Evolutionary conservation across 2,329 filamentous ascomycete species (phyloP), one percentile per base, ranked within the genome.

Genomic region (Furcasterigmium sp.): DNA sequence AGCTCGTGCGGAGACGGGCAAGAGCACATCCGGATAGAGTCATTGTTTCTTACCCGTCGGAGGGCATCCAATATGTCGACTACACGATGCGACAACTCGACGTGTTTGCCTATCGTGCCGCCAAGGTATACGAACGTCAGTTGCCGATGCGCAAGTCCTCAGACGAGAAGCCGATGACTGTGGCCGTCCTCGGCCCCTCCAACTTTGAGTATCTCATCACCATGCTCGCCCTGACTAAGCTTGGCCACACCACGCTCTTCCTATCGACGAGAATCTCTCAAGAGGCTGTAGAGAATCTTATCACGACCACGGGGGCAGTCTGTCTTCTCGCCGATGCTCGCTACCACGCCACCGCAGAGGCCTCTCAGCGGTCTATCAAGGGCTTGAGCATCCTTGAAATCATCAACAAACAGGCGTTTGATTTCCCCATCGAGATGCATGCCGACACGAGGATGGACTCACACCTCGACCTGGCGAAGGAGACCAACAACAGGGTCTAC

Each of bases 181-280:
- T 80, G 19, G 73, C 68, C 1, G 53, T 81, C 10, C 58, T 81
- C 3, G 75, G 72, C 1, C 64, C 67, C 1, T 78, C 76, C 1
- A 72, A 73, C 47, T 61, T 82, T 9, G 72, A 77, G 42, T 77
- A 77, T 46, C 63, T 79, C 29, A 60, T 80, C 28, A 72, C 74
- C 4, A 61, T 75, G 34, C 64, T 80, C 36, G 77, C 74, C 0
- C 52, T 82, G 38, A 70, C 67, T 21, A 70, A 75, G 46, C 59
- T 82, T 11, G 78, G 78, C 8, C 75, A 76, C 58, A 70, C 75
- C 0, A 65, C 67, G 4, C 46, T 66, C 9, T 58, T 64, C 35
- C 46, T 67, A 14, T 66, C 62, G 3, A 64, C 61, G 3, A 52
- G 61, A 17, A 58, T 66, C 23, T 55, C 62, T 1, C 51, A 56